These are phyloP conservation scores for Lasiodiplodia citricola DNA, from an alignment of 2,329 filamentous ascomycete species.

Conservation along the genomic window DNA sequence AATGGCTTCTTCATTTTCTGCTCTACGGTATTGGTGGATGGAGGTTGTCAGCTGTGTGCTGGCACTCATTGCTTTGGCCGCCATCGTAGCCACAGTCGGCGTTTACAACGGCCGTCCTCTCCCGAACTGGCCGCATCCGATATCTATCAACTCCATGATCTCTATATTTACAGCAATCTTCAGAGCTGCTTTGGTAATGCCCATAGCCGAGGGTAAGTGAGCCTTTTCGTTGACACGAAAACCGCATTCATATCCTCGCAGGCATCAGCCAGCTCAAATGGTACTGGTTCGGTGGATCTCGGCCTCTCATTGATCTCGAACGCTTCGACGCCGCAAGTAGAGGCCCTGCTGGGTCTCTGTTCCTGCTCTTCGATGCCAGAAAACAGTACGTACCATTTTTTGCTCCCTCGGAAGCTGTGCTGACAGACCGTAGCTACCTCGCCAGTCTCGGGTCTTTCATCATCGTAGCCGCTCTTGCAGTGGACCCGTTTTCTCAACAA, in stretches of 20 bases:
- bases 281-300: constrained; percentile 5
- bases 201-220: not conserved
- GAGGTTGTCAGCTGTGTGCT: constrained; percentile 7
- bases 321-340: constrained; percentile 12
- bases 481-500: constrained; percentile 11
- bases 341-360: constrained; percentile 4
- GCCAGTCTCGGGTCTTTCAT: constrained; percentile 3
- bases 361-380: not conserved
- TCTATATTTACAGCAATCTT: constrained; percentile 13
- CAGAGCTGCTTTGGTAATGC: constrained; percentile 9
- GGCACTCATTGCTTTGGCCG: not conserved
- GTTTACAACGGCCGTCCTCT: constrained; percentile 3
- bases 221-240: not conserved
- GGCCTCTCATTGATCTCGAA: constrained; percentile 11
- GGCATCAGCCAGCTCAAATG: constrained; percentile 23
- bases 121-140: constrained; percentile 19
- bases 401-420: not conserved
- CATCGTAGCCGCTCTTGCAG: constrained; percentile 5
- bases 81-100: not conserved
- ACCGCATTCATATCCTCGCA: not conserved
- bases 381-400: not conserved
- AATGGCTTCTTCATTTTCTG: not conserved
- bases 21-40: not conserved
- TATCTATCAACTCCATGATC: constrained; percentile 17
- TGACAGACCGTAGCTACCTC: constrained; percentile 2